phyloP scores from a whole-genome alignment of 441 rosid genomes.

The Kokia cookei region DNA sequence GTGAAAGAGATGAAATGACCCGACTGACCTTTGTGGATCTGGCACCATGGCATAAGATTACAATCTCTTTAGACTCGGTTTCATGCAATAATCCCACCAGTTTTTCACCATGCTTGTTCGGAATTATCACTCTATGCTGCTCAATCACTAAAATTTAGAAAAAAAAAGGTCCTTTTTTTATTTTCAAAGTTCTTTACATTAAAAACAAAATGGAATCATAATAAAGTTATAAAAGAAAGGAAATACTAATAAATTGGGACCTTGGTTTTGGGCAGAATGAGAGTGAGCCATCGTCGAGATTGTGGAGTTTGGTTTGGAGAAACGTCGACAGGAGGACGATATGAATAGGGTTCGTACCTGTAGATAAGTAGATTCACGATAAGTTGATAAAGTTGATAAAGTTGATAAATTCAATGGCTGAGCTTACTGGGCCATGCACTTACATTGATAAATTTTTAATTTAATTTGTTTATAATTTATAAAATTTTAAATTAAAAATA shows the following conservation, averaged over 20 bases:
- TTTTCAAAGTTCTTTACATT: neutral
- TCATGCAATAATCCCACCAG: slow-evolving; percentile 77
- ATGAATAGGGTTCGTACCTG: neutral
- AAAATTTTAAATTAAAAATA: too few relatives aligned
- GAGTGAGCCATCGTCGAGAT: slow-evolving; percentile 2
- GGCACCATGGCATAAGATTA: slow-evolving; percentile 80
- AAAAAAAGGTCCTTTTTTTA: neutral
- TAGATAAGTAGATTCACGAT: neutral
- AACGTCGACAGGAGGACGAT: neutral
- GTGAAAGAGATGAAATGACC: neutral
- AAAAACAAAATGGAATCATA: neutral
- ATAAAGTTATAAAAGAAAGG: neutral
- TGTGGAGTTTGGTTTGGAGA: neutral
- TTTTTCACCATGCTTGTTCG: slow-evolving; percentile 60
- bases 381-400: neutral
- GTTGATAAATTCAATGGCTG: too few relatives aligned
- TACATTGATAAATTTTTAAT: too few relatives aligned
- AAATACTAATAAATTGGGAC: neutral
- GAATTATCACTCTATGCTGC: slow-evolving; percentile 40
- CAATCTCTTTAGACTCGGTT: slow-evolving; percentile 52
- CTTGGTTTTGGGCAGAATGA: neutral
- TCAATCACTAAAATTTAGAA: slow-evolving; percentile 21
- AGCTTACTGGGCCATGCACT: too few relatives aligned
- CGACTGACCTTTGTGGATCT: slow-evolving; percentile 48
- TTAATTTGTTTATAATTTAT: too few relatives aligned